These are phyloP conservation scores for Musa acuminata DNA, from an alignment of 176 grass and related monocot genomes.

Conservation along the genomic window DNA sequence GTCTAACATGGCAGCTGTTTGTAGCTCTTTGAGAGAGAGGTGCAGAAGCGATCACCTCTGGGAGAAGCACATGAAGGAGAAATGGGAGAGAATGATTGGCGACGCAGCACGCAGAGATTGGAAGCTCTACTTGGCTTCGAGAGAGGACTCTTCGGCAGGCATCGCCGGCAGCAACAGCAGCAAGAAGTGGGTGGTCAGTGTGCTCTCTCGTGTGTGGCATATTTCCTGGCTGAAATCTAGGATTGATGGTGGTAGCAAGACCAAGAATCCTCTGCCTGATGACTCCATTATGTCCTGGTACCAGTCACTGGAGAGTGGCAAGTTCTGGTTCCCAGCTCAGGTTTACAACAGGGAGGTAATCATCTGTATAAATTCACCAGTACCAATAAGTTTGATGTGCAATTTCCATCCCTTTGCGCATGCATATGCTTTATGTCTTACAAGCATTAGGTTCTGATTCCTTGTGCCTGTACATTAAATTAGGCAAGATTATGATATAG, in stretches of 20 bases:
- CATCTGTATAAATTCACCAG: not conserved
- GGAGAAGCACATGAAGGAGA: slow-evolving; percentile 70
- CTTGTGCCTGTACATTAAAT: not conserved
- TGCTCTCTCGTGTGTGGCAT: slow-evolving; percentile 57
- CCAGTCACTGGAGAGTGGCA: slow-evolving; percentile 69
- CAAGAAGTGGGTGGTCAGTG: slow-evolving; percentile 51
- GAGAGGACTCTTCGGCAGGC: slow-evolving; percentile 6
- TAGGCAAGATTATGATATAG: too few relatives aligned
- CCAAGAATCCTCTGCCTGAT: slow-evolving; percentile 31
- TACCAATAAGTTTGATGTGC: too few relatives aligned
- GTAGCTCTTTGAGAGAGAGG: slow-evolving; percentile 44
- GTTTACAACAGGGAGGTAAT: slow-evolving; percentile 97
- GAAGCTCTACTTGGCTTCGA: slow-evolving; percentile 44
- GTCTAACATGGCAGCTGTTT: slow-evolving; percentile 53
- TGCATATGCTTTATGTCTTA: too few relatives aligned
- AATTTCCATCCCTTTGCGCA: too few relatives aligned
- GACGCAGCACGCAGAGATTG: slow-evolving; percentile 44
- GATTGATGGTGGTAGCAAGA: slow-evolving; percentile 14
- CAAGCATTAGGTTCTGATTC: not conserved
- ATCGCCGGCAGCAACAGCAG: slow-evolving; percentile 6
- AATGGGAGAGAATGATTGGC: slow-evolving; percentile 67
- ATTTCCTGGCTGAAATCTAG: slow-evolving; percentile 60
- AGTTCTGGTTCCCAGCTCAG: slow-evolving; percentile 86
- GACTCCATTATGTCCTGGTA: slow-evolving; percentile 76
- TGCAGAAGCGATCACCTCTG: slow-evolving; percentile 69